phyloP scores from a whole-genome alignment of 2,329 filamentous ascomycete genomes.

The Botrytis aclada region DNA sequence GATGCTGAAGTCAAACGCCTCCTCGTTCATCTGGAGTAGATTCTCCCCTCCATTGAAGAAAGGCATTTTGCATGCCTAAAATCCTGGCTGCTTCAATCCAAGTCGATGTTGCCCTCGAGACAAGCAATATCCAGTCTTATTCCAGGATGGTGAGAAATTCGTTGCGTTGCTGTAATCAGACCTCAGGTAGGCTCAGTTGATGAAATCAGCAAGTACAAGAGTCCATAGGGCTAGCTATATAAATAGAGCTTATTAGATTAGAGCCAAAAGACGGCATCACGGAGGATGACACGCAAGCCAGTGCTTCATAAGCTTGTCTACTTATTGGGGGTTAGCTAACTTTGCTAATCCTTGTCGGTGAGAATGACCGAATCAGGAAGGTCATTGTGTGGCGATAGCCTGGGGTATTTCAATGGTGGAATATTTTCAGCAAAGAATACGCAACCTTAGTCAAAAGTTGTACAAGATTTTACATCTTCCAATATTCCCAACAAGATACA shows the following conservation, averaged over 20 bases:
- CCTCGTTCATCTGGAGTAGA: constrained; percentile 36
- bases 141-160: not conserved
- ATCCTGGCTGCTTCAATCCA: not conserved
- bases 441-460: too few relatives aligned
- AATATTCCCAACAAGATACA: not conserved
- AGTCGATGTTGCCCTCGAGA: not conserved
- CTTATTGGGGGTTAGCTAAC: not conserved
- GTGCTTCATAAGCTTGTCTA: not conserved
- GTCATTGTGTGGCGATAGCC: not conserved
- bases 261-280: not conserved
- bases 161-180: not conserved
- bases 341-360: not conserved
- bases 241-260: not conserved
- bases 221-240: not conserved
- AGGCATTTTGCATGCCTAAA: constrained; percentile 21
- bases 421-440: too few relatives aligned
- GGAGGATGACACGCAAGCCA: not conserved
- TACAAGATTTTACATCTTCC: not conserved
- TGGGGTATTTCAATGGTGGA: too few relatives aligned
- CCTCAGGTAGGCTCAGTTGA: not conserved
- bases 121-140: not conserved
- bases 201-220: not conserved
- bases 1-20: constrained; percentile 36
- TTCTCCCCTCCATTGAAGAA: constrained; percentile 25
- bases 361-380: not conserved